phyloP scores from a whole-genome alignment of 352 stramenopile species.

The Halophytophthora batemanensis region DNA sequence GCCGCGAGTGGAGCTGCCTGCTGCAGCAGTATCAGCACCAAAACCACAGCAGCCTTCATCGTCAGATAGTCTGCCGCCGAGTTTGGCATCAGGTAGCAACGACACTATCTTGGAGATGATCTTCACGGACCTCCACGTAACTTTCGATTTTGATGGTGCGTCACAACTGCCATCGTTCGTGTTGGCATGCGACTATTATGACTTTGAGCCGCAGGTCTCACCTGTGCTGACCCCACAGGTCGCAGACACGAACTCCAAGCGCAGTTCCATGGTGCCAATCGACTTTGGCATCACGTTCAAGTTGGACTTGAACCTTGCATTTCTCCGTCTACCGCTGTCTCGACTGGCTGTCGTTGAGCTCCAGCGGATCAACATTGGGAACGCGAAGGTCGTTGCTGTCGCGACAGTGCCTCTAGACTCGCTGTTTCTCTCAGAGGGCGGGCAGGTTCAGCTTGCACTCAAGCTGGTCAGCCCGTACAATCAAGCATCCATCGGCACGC shows the following conservation, averaged over 20 bases:
- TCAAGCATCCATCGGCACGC: slow-evolving; percentile 2
- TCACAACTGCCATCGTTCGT: slow-evolving; percentile 4
- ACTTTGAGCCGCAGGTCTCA: slow-evolving; percentile 40
- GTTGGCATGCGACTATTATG: slow-evolving; percentile 40
- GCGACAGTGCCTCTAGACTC: slow-evolving; percentile 4
- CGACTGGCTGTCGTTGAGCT: slow-evolving; percentile 22
- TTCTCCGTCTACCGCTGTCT: slow-evolving; percentile 18
- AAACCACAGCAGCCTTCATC: too few relatives aligned
- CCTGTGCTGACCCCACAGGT: slow-evolving; percentile 11
- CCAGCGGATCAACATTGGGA: slow-evolving; percentile 9
- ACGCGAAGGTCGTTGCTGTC: slow-evolving; percentile 11
- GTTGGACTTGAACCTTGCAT: slow-evolving; percentile 16
- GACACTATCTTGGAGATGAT: slow-evolving; percentile 12
- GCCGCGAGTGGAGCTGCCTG: not conserved
- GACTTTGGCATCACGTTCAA: slow-evolving; percentile 39
- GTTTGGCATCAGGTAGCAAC: too few relatives aligned
- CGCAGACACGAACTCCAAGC: too few relatives aligned
- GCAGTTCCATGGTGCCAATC: not conserved
- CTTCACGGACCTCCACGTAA: slow-evolving; percentile 7
- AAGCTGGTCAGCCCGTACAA: not conserved
- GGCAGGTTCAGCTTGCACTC: not conserved
- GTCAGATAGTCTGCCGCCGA: too few relatives aligned
- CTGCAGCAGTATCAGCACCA: too few relatives aligned
- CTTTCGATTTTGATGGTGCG: too few relatives aligned
- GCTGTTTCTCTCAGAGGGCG: slow-evolving; percentile 18